Base-by-base conservation (phyloP, 208 protist genomes). In the Acanthamoeba culbertsoni region DNA sequence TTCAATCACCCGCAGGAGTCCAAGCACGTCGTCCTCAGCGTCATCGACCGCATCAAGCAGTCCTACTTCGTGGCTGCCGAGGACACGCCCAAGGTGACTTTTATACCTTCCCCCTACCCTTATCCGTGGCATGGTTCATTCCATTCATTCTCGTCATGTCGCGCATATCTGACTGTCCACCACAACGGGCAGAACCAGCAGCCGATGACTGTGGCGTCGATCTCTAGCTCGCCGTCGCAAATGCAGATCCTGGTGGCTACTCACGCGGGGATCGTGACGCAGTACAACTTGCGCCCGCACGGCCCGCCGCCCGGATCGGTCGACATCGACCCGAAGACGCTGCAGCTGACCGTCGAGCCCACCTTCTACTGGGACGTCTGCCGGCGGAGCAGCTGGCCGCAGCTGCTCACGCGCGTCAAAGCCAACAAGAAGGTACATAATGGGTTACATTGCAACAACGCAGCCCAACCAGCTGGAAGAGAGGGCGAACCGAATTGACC, bases 281-380 rank as follows among this genome's bases (percentile, higher is more conserved):
- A 91, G 43, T 91, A 91, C 55, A 91, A 91, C 10, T 53, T 91
- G 23, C 55, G 37, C n/a, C 84, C 84, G 20, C 84, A 91, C 31
- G 55, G 55, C 10, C 84, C 84, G 5, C 3, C 43, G 55, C 43
- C 48, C 26, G 84, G 23, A 8, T 37, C 43, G 8, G n/a, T n/a
- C n/a, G 84, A 91, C 33, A 37, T 91, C 23, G 84, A 91, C 84
- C 84, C 84, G 2, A 91, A 91, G 84, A 71, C 53, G n/a, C 43
- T 91, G 7, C 84, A 71, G 53, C 31, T 91, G n/a, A 73, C 84
- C 35, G 46, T 68, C 26, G 84, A 91, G 26, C 84, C 84, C 43
- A 45, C 55, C 84, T 91, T 91, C 37, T 91, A 91, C 43, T 91
- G 84, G 84, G 84, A 91, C 43, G 48, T 91, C 33, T 71, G 84